Evolutionary conservation across 2,329 filamentous ascomycete genomes (phyloP).

Genomic region (Gaeumannomyces sp.): DNA sequence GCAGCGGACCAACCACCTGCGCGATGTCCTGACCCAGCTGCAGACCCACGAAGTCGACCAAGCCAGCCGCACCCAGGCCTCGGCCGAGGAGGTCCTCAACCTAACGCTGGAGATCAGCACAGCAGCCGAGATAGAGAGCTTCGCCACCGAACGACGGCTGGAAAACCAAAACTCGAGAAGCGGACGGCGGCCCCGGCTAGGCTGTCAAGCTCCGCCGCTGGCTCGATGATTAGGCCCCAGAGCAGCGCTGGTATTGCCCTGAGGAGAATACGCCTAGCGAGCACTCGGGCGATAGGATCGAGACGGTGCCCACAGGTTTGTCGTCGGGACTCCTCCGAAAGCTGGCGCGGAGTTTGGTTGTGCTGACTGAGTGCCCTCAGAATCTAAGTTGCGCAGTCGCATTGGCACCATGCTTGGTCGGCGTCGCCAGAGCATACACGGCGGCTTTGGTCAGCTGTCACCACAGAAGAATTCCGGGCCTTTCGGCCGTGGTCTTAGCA

Average conservation of each 20-base stretch:
- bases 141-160: conserved; percentile 42
- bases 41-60: conserved; percentile 89
- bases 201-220: conserved; percentile 31
- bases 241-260: conserved; percentile 15
- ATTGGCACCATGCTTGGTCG: conserved; percentile 65
- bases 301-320: conserved; percentile 26
- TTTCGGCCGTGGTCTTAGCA: conserved; percentile 56
- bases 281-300: conserved; percentile 35
- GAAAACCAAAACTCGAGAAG: conserved; percentile 38
- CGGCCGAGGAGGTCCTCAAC: conserved; percentile 74
- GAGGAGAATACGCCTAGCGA: conserved; percentile 39
- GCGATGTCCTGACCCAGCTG: conserved; percentile 85
- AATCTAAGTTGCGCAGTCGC: conserved; percentile 54
- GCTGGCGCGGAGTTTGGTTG: background rate
- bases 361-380: conserved; percentile 27
- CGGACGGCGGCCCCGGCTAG: conserved; percentile 31
- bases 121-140: conserved; percentile 76
- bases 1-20: conserved; percentile 78
- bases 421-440: conserved; percentile 60
- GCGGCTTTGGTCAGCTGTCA: conserved; percentile 52
- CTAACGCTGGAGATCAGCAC: conserved; percentile 82
- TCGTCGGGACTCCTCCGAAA: background rate
- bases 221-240: conserved; percentile 24
- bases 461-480: conserved; percentile 42
- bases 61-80: conserved; percentile 66